Evolutionary conservation across 805 yeast species (phyloP), one percentile per base, ranked within the genome.

Genomic region (Candida xyloterini): DNA sequence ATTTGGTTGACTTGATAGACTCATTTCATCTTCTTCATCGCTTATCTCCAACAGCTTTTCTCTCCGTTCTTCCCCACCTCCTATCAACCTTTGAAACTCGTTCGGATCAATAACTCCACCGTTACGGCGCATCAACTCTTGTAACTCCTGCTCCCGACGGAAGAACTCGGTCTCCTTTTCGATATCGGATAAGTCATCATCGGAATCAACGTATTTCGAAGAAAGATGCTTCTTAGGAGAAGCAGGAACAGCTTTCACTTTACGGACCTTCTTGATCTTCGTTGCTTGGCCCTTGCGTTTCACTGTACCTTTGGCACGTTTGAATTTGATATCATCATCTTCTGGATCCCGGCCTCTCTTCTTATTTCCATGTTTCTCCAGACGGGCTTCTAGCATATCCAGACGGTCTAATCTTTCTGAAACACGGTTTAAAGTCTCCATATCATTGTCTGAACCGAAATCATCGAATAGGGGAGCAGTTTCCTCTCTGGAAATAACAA

Each of bases 141-240:
- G 74, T 31, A 79, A 62, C 40, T 64, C 59, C 40, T 67, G 66
- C 50, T 83, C 90, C 42, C 76, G 68, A 30, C 60, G 78, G 53
- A 74, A 82, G 53, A 82, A 82, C 22, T 51, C 68, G 3, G 52
- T 55, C 36, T 71, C 76, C 28, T 67, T 66, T 33, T 78, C 86
- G 10, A 68, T 77, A 51, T 80, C 86, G 5, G 76, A 68, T 9
- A 73, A 80, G 51, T 80, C 85, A 53, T 81, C 88, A 2, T 85
- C 78, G 37, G 74, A 81, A 35, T 66, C 66, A 32, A 82, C 73
- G 47, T 61, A 73, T 40, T 73, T 79, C 4, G 80, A 62, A 1
- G 88, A 81, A 30, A 72, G 67, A 35, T 60, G 52, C 5, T 40
- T 50, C 33, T 43, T 42, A 16, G 42, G 39, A n/a, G 24, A 24